Evolutionary conservation across 345 rosid genomes (phyloP).

Genomic region (Microthlaspi erraticum): DNA sequence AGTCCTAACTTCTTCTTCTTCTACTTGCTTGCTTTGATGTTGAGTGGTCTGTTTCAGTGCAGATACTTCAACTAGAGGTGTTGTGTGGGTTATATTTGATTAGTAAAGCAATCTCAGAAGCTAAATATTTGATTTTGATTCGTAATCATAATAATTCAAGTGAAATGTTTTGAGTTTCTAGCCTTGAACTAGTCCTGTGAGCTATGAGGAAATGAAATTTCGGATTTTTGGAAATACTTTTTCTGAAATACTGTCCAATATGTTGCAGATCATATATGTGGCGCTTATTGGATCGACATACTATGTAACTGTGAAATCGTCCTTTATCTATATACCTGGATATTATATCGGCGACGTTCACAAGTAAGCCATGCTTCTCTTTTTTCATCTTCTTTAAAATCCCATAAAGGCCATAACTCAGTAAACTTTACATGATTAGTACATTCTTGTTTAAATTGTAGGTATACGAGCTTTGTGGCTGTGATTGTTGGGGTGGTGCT

Average conservation of each 20-base stretch:
- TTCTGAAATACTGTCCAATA: not conserved
- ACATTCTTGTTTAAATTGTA: constrained; percentile 44
- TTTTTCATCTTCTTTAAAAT: not conserved
- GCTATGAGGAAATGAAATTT: constrained; percentile 8
- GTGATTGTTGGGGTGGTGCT: constrained; percentile 75
- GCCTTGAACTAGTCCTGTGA: not conserved
- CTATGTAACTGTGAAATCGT: constrained; percentile 63
- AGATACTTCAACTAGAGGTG: no score
- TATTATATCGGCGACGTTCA: constrained; percentile 82
- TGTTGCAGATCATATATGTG: constrained; percentile 71
- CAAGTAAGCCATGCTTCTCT: constrained; percentile 51
- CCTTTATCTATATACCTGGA: constrained; percentile 84
- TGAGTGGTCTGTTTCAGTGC: not conserved
- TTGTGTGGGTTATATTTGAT: not conserved
- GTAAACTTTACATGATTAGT: not conserved
- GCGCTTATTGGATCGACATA: constrained; percentile 73
- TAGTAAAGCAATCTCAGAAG: not conserved
- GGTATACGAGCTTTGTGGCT: constrained; percentile 74
- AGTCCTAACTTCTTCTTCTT: not conserved
- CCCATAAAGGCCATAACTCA: not conserved
- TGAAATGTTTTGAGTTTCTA: not conserved
- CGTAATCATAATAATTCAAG: not conserved
- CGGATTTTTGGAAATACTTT: not conserved
- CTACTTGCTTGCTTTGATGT: not conserved
- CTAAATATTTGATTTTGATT: constrained; percentile 11